phyloP scores from a whole-genome alignment of 805 yeast genomes.

The Zygoascus bituminiphila region DNA sequence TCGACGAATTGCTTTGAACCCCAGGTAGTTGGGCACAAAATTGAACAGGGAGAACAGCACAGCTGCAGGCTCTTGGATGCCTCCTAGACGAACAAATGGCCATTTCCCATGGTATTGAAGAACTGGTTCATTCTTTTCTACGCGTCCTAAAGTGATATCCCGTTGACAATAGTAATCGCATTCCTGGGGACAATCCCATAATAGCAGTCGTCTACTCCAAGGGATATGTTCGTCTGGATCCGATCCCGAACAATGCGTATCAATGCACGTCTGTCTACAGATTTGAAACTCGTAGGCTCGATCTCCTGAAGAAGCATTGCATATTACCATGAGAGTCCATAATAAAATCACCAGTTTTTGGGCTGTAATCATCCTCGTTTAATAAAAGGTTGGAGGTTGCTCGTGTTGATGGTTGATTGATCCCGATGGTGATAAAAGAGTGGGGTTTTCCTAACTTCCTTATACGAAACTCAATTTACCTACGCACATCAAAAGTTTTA shows the following conservation, averaged over 20 bases:
- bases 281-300: slow-evolving; percentile 39
- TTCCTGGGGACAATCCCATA: slow-evolving; percentile 70
- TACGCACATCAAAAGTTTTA: background rate
- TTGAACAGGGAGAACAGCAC: slow-evolving; percentile 70
- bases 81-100: slow-evolving; percentile 79
- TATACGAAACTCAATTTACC: background rate
- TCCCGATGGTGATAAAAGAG: too few species aligned
- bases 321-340: too few species aligned
- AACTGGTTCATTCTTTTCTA: slow-evolving; percentile 40
- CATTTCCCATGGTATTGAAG: slow-evolving; percentile 95
- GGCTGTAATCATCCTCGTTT: too few species aligned
- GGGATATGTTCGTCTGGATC: background rate
- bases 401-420: too few species aligned
- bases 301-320: slow-evolving; percentile 44
- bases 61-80: slow-evolving; percentile 78
- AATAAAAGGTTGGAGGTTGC: too few species aligned
- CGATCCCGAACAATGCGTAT: slow-evolving; percentile 27
- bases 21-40: slow-evolving; percentile 50
- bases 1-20: slow-evolving; percentile 33
- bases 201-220: slow-evolving; percentile 34
- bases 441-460: too few species aligned
- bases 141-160: slow-evolving; percentile 51
- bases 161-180: slow-evolving; percentile 95
- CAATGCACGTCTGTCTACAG: slow-evolving; percentile 35
- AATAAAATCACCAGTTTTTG: too few species aligned